phyloP scores from a whole-genome alignment of 1,139 yeast genomes.

The Geotrichum klebahnii region DNA sequence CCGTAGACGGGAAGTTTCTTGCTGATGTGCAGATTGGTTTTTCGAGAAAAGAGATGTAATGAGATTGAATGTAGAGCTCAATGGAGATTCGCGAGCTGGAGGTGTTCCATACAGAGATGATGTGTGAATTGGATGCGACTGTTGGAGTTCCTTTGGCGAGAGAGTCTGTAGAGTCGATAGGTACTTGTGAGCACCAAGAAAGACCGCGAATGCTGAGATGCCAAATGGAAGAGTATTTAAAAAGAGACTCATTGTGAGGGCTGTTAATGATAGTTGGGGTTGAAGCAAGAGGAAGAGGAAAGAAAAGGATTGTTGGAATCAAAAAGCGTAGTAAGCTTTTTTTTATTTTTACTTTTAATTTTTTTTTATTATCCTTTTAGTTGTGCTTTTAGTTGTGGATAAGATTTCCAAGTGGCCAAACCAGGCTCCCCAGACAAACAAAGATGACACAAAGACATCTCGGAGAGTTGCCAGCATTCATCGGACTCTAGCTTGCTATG shows the following conservation, averaged over 20 bases:
- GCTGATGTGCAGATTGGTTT: neutral
- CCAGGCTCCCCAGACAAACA: too few relatives aligned
- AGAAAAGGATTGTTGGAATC: neutral
- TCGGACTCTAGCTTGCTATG: too few relatives aligned
- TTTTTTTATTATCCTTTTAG: too few relatives aligned
- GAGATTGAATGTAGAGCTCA: neutral
- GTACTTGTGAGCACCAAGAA: constrained; percentile 16
- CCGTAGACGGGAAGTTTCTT: neutral
- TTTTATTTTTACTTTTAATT: neutral
- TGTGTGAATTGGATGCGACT: constrained; percentile 6
- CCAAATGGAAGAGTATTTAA: constrained; percentile 20
- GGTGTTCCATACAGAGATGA: constrained; percentile 10
- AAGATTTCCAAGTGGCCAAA: too few relatives aligned
- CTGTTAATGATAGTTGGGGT: too few relatives aligned
- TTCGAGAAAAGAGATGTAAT: neutral
- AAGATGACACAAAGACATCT: too few relatives aligned
- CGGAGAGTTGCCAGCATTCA: too few relatives aligned
- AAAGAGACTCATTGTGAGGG: constrained; percentile 15
- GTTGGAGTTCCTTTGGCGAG: constrained; percentile 2
- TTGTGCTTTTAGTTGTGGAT: too few relatives aligned
- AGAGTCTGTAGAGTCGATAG: constrained; percentile 5
- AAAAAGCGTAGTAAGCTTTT: neutral
- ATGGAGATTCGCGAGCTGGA: neutral
- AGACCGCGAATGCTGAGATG: constrained; percentile 18
- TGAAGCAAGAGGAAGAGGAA: neutral